Conservation (phyloP, 768 basidiomycete species). For the Kockovaella imperatae region DNA sequence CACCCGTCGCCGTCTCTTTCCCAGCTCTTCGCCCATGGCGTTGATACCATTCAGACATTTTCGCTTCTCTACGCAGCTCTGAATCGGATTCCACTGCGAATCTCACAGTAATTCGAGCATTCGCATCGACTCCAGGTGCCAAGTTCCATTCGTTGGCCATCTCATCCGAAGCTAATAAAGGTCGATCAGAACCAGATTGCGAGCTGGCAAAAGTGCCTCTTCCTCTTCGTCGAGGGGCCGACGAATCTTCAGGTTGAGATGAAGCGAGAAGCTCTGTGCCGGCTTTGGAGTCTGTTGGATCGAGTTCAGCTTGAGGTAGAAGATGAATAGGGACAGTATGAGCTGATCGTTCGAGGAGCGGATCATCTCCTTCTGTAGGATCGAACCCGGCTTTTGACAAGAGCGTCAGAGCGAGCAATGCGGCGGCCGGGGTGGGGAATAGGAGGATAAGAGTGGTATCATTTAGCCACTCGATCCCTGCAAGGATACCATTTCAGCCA, state of each 20-base stretch:
- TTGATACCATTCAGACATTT: slow-evolving; percentile 36
- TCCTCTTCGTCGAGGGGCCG: slow-evolving; percentile 15
- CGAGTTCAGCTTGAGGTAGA: slow-evolving; percentile 17
- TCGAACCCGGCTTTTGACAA: slow-evolving; percentile 42
- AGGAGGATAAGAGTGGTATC: slow-evolving; percentile 37
- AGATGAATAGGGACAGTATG: slow-evolving; percentile 37
- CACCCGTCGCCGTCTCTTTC: slow-evolving; percentile 20
- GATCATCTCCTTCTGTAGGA: slow-evolving; percentile 41
- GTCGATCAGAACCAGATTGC: not conserved
- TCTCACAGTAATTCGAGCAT: slow-evolving; percentile 33
- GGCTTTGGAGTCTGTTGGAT: slow-evolving; percentile 12
- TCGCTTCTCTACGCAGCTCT: slow-evolving; percentile 26
- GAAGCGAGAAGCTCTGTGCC: slow-evolving; percentile 22
- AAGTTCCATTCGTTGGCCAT: slow-evolving; percentile 13
- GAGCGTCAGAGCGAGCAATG: slow-evolving; percentile 32
- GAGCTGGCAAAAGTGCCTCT: slow-evolving; percentile 21
- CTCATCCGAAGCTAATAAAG: slow-evolving; percentile 1
- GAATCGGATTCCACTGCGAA: slow-evolving; percentile 34
- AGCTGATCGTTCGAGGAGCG: slow-evolving; percentile 35
- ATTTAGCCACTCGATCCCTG: slow-evolving; percentile 45
- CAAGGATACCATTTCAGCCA: not conserved
- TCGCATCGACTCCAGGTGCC: slow-evolving; percentile 30
- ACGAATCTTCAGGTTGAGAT: not conserved
- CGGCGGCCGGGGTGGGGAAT: slow-evolving; percentile 27
- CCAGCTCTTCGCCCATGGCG: slow-evolving; percentile 37